These are phyloP conservation scores for Bacidia gigantensis DNA, from an alignment of 495 filamentous ascomycete genomes.

Conservation along the genomic window DNA sequence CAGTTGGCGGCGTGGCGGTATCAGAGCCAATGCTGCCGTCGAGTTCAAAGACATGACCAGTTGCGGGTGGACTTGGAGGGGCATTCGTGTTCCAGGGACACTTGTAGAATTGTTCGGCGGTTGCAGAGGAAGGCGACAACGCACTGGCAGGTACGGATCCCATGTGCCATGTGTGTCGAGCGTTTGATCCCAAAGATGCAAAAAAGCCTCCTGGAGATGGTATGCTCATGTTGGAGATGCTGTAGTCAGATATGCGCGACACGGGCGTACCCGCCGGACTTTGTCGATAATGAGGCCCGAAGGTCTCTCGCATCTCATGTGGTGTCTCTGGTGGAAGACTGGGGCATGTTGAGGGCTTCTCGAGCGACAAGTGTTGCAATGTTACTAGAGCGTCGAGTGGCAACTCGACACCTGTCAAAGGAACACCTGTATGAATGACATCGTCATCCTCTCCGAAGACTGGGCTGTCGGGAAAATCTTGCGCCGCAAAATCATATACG, in stretches of 20 bases:
- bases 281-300: slow-evolving; percentile 21
- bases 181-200: slow-evolving; percentile 56
- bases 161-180: slow-evolving; percentile 58
- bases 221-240: slow-evolving; percentile 60
- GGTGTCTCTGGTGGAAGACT: background rate
- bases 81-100: slow-evolving; percentile 49
- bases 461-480: slow-evolving; percentile 16
- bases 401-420: slow-evolving; percentile 64
- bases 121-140: slow-evolving; percentile 59
- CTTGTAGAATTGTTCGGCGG: slow-evolving; percentile 73
- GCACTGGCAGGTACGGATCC: slow-evolving; percentile 28
- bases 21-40: slow-evolving; percentile 26
- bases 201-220: slow-evolving; percentile 89
- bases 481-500: slow-evolving; percentile 13
- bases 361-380: slow-evolving; percentile 56
- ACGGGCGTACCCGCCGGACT: slow-evolving; percentile 33
- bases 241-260: slow-evolving; percentile 36
- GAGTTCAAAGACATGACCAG: slow-evolving; percentile 57
- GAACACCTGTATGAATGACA: slow-evolving; percentile 35
- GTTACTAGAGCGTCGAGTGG: slow-evolving; percentile 66
- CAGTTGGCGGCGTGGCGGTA: slow-evolving; percentile 56
- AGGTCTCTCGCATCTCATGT: slow-evolving; percentile 3
- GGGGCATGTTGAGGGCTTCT: slow-evolving; percentile 21
- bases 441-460: slow-evolving; percentile 19
- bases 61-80: slow-evolving; percentile 26